These are phyloP conservation scores for Penicillium sp. DNA, from an alignment of 2,329 filamentous ascomycete species.

Conservation along the genomic window DNA sequence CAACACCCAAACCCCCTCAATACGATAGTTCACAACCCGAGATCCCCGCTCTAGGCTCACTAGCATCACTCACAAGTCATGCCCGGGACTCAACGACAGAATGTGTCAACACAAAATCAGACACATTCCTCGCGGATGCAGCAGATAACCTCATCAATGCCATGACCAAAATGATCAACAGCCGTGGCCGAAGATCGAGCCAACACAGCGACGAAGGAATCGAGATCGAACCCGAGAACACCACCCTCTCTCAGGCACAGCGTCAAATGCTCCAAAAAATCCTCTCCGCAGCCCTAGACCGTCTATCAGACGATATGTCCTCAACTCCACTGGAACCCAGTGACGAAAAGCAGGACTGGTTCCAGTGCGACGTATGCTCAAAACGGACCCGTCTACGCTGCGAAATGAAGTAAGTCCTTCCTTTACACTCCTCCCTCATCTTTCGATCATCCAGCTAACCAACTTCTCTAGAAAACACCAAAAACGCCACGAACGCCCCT, in stretches of 20 bases:
- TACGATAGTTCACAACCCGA: not conserved
- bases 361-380: slow-evolving; percentile 34
- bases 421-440: no score
- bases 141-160: slow-evolving; percentile 36
- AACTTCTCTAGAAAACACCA: slow-evolving; percentile 69
- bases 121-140: slow-evolving; percentile 29
- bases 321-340: slow-evolving; percentile 2
- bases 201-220: slow-evolving; percentile 25
- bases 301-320: slow-evolving; percentile 23
- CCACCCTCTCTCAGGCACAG: slow-evolving; percentile 29
- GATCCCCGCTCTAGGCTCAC: not conserved
- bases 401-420: slow-evolving; percentile 39
- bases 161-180: slow-evolving; percentile 36
- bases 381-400: slow-evolving; percentile 36
- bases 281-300: slow-evolving; percentile 31
- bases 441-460: slow-evolving; percentile 1
- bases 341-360: slow-evolving; percentile 28
- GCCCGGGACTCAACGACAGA: not conserved
- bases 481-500: slow-evolving; percentile 79
- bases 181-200: slow-evolving; percentile 24
- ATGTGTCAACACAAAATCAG: slow-evolving; percentile 16
- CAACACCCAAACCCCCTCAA: slow-evolving; percentile 7
- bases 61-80: slow-evolving; percentile 1
- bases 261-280: slow-evolving; percentile 37
- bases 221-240: slow-evolving; percentile 19